phyloP scores from a whole-genome alignment of 2,329 filamentous ascomycete genomes.

The Diaporthe eres region DNA sequence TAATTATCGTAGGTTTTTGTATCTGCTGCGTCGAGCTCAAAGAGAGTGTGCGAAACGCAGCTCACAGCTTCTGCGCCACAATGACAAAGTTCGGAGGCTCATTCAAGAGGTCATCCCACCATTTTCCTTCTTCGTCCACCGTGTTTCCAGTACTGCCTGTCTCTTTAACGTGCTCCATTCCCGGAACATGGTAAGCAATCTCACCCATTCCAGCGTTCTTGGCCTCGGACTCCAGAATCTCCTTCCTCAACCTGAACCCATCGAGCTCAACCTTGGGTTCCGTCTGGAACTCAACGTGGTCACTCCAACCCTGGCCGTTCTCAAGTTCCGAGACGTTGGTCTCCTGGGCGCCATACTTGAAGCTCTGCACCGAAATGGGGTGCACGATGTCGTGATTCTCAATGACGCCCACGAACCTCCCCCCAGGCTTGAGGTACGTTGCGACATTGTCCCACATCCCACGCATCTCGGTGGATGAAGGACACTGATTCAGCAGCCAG shows the following conservation, averaged over 20 bases:
- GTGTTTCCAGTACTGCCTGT: fast-evolving
- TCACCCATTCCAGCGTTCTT: neutral
- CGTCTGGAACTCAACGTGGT: slow-evolving; percentile 8
- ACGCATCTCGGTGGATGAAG: neutral
- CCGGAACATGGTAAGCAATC: neutral
- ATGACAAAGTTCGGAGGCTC: slow-evolving; percentile 16
- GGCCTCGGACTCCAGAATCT: neutral
- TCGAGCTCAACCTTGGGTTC: neutral
- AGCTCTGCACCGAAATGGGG: neutral
- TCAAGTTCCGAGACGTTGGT: neutral
- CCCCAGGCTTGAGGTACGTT: neutral
- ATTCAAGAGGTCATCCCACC: slow-evolving; percentile 8
- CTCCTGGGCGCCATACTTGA: slow-evolving; percentile 15
- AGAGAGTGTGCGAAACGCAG: fast-evolving
- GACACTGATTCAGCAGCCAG: slow-evolving; percentile 19
- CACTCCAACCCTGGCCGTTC: neutral
- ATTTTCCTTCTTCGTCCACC: neutral
- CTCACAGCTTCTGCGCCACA: neutral
- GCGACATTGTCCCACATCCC: slow-evolving; percentile 20
- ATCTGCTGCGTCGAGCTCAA: too few relatives aligned
- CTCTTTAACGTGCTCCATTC: neutral
- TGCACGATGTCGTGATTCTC: slow-evolving; percentile 18
- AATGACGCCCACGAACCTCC: neutral
- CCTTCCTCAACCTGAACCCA: slow-evolving; percentile 19
- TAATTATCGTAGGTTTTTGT: too few relatives aligned